Evolutionary conservation across 2,329 filamentous ascomycete species (phyloP).

Genomic region (Ilyonectria destructans): DNA sequence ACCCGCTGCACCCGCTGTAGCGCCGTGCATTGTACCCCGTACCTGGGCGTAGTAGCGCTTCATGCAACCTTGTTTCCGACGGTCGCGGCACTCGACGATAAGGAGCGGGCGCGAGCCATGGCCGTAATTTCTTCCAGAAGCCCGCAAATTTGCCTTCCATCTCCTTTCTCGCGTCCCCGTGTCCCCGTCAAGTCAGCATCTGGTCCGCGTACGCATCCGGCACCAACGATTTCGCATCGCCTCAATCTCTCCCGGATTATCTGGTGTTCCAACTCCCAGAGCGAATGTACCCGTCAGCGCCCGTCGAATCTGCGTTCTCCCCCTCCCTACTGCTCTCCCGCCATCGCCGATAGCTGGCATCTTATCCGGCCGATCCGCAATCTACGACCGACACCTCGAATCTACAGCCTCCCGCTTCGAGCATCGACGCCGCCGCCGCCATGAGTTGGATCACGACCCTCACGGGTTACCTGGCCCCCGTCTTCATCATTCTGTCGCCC

Average conservation of each 20-base stretch:
- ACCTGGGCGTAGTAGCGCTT: neutral
- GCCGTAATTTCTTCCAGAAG: slow-evolving; percentile 31
- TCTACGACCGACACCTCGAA: slow-evolving; percentile 52
- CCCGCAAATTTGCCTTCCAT: slow-evolving; percentile 32
- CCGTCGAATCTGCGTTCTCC: slow-evolving; percentile 1
- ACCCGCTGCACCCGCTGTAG: neutral
- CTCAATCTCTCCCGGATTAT: neutral
- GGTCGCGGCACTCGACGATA: neutral
- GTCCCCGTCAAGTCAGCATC: neutral
- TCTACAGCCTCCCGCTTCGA: slow-evolving; percentile 67
- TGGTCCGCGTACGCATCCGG: slow-evolving; percentile 15
- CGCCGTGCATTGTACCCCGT: neutral
- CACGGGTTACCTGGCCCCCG: slow-evolving; percentile 72
- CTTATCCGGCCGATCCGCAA: slow-evolving; percentile 26
- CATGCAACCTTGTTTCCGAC: neutral
- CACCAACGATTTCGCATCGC: neutral
- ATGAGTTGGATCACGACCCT: slow-evolving; percentile 47
- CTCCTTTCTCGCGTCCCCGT: slow-evolving; percentile 18
- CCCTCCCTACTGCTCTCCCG: slow-evolving; percentile 4
- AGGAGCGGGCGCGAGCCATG: slow-evolving; percentile 15
- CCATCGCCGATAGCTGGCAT: slow-evolving; percentile 17
- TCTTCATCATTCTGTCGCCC: slow-evolving; percentile 76
- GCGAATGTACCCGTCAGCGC: slow-evolving; percentile 17
- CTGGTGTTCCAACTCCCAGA: neutral
- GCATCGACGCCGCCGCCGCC: slow-evolving; percentile 1